Percentiles rank a stretch among this genome's conserved stretches.
phyloP scores from a whole-genome alignment of 2,329 filamentous ascomycete species.

The Fusarium verrucosum region DNA sequence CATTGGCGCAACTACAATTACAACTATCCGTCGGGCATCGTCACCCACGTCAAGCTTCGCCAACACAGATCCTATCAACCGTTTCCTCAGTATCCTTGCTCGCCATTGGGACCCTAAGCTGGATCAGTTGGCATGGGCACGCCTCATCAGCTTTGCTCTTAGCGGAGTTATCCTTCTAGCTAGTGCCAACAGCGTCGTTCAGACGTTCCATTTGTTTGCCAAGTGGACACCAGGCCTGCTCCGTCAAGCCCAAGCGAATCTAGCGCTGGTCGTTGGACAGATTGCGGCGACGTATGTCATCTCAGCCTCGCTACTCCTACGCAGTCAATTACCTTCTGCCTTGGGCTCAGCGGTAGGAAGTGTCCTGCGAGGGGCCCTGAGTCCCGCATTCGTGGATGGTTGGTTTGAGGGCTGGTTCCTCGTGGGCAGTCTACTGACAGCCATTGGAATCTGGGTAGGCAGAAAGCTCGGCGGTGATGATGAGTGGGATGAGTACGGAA shows the following conservation, averaged over 20 bases:
- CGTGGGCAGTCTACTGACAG: slow-evolving; percentile 71
- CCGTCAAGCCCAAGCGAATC: slow-evolving; percentile 77
- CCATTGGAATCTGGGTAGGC: slow-evolving; percentile 76
- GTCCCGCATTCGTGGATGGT: slow-evolving; percentile 65
- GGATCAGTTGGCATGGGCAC: slow-evolving; percentile 83
- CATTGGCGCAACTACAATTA: slow-evolving; percentile 75
- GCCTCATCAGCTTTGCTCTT: slow-evolving; percentile 84
- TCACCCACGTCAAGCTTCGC: slow-evolving; percentile 63
- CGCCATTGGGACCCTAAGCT: slow-evolving; percentile 86
- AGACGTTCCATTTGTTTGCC: slow-evolving; percentile 84
- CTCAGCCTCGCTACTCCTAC: slow-evolving; percentile 76
- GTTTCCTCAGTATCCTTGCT: slow-evolving; percentile 80
- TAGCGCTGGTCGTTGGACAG: slow-evolving; percentile 82
- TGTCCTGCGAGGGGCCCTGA: slow-evolving; percentile 79
- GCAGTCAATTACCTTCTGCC: slow-evolving; percentile 80
- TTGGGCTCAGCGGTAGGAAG: slow-evolving; percentile 81
- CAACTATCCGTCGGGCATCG: slow-evolving; percentile 67
- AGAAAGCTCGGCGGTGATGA: slow-evolving; percentile 67
- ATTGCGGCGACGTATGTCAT: slow-evolving; percentile 88
- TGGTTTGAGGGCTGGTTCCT: slow-evolving; percentile 94
- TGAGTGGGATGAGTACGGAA: slow-evolving; percentile 68
- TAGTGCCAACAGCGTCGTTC: slow-evolving; percentile 83
- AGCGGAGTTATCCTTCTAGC: slow-evolving; percentile 84
- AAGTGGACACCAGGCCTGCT: slow-evolving; percentile 77
- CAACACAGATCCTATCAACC: slow-evolving; percentile 83